These are phyloP conservation scores for Pythium periplocum DNA, from an alignment of 352 stramenopile genomes.

Conservation along the genomic window DNA sequence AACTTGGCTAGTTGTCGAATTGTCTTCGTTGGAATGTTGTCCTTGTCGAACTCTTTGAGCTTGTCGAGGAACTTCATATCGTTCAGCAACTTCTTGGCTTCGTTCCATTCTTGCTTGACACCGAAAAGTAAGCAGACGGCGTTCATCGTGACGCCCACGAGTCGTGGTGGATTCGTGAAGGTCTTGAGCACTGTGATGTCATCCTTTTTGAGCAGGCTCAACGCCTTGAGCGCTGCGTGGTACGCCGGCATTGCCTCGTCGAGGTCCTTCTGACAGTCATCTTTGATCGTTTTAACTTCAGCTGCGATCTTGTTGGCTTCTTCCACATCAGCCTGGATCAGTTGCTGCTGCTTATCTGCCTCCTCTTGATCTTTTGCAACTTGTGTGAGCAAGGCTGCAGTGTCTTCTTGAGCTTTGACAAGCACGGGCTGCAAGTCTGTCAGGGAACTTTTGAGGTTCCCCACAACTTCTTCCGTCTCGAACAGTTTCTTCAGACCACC, in stretches of 20 bases:
- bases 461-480: slow-evolving; percentile 91
- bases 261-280: slow-evolving; percentile 92
- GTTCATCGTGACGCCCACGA: slow-evolving; percentile 90
- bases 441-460: slow-evolving; percentile 87
- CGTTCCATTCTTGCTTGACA: slow-evolving; percentile 88
- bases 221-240: slow-evolving; percentile 86
- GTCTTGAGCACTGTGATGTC: slow-evolving; percentile 91
- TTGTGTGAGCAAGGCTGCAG: slow-evolving; percentile 72
- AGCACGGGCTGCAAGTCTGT: slow-evolving; percentile 91
- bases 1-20: slow-evolving; percentile 90
- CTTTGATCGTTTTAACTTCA: slow-evolving; percentile 92
- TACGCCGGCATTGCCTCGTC: slow-evolving; percentile 92
- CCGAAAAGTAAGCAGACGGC: slow-evolving; percentile 89
- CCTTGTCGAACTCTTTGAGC: slow-evolving; percentile 85
- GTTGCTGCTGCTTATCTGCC: slow-evolving; percentile 87
- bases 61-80: slow-evolving; percentile 92
- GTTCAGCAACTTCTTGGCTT: slow-evolving; percentile 88
- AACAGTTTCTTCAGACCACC: slow-evolving; percentile 90
- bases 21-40: slow-evolving; percentile 84
- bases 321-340: slow-evolving; percentile 90
- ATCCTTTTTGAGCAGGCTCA: slow-evolving; percentile 91
- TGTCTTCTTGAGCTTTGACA: slow-evolving; percentile 87
- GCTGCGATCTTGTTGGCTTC: slow-evolving; percentile 88
- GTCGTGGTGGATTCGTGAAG: slow-evolving; percentile 86
- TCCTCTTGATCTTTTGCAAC: slow-evolving; percentile 90